phyloP scores from a whole-genome alignment of 2,329 filamentous ascomycete species.

The Myriosclerotinia duriaeana region DNA sequence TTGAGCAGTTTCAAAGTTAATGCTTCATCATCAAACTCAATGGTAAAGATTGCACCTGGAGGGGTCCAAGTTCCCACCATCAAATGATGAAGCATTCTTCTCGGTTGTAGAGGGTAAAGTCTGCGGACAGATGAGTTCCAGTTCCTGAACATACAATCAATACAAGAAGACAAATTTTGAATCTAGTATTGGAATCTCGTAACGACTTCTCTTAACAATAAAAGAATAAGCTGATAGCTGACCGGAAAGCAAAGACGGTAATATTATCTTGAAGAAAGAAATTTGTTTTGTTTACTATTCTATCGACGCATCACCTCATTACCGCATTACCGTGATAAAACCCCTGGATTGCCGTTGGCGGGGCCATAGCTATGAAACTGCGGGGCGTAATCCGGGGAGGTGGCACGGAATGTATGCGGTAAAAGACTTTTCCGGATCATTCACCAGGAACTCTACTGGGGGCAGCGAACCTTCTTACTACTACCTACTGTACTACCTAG shows the following conservation, averaged over 20 bases:
- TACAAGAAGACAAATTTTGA: neutral
- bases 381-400: slow-evolving; percentile 22
- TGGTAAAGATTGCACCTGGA: slow-evolving; percentile 85
- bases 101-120: neutral
- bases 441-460: neutral
- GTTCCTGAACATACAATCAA: slow-evolving; percentile 16
- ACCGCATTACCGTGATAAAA: neutral
- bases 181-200: slow-evolving; percentile 16
- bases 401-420: neutral
- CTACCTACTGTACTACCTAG: too few species aligned
- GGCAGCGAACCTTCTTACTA: neutral
- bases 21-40: slow-evolving; percentile 81
- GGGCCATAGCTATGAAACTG: slow-evolving; percentile 8
- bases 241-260: neutral
- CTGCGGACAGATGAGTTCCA: slow-evolving; percentile 1
- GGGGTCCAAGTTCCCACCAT: slow-evolving; percentile 93
- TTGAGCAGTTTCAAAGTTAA: slow-evolving; percentile 73
- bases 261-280: neutral
- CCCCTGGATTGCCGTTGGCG: slow-evolving; percentile 3
- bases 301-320: too few species aligned
- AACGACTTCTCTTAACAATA: slow-evolving; percentile 4
- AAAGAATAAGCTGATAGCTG: neutral
- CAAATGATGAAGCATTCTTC: slow-evolving; percentile 78
- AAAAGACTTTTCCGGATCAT: slow-evolving; percentile 21
- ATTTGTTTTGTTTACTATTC: neutral